Evolutionary conservation across 805 yeast genomes (phyloP).

Genomic region (Scheffersomyces coipomensis): DNA sequence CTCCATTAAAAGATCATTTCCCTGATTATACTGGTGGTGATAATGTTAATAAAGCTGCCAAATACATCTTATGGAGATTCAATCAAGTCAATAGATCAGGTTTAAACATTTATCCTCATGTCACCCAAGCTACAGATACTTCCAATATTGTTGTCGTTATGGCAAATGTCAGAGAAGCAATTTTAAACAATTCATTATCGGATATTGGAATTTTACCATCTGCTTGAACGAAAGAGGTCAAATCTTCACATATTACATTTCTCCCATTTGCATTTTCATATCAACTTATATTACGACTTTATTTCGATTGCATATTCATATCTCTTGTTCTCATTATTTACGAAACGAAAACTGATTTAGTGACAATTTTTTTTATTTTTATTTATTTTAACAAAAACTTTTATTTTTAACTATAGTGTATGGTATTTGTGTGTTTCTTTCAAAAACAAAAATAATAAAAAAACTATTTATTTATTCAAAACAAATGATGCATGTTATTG

Average conservation of each 20-base stretch:
- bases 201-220: slow-evolving; percentile 66
- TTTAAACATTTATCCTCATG: slow-evolving; percentile 81
- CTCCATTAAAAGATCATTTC: slow-evolving; percentile 80
- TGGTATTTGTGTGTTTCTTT: no score
- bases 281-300: no score
- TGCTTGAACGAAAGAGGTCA: background rate
- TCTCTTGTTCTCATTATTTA: no score
- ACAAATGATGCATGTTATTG: no score
- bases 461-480: no score
- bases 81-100: slow-evolving; percentile 82
- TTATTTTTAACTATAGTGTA: no score
- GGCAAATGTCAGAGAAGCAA: slow-evolving; percentile 80
- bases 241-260: background rate
- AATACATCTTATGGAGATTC: slow-evolving; percentile 87
- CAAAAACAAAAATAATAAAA: no score
- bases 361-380: no score
- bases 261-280: background rate
- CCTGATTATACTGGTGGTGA: slow-evolving; percentile 92
- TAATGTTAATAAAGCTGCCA: slow-evolving; percentile 86
- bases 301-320: no score
- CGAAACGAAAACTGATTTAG: no score
- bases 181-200: slow-evolving; percentile 70
- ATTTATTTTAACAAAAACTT: no score
- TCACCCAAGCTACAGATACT: slow-evolving; percentile 94
- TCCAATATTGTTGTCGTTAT: slow-evolving; percentile 82